phyloP scores from a whole-genome alignment of 108 stramenopile genomes.

The Thalassiosira profunda region DNA sequence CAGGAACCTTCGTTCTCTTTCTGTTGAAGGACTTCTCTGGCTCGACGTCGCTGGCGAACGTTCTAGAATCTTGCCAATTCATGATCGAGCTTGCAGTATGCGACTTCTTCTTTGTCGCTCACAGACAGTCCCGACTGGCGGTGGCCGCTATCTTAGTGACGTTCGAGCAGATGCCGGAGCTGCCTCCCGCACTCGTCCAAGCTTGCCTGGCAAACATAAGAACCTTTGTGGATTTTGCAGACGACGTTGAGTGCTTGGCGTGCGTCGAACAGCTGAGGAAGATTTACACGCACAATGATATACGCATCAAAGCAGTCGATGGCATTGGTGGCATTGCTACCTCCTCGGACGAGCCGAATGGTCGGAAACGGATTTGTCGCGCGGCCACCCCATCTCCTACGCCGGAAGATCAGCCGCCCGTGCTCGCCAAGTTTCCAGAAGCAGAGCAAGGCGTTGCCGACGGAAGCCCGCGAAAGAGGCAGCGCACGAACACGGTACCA shows the following conservation, averaged over 20 bases:
- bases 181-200: background rate
- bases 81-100: conserved; percentile 40
- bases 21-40: conserved; percentile 19
- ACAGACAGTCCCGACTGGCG: conserved; percentile 27
- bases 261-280: conserved; percentile 2
- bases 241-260: background rate
- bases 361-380: background rate
- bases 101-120: conserved; percentile 35
- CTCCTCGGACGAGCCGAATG: background rate
- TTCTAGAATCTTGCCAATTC: conserved; percentile 35
- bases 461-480: no score
- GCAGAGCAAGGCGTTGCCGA: no score
- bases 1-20: conserved; percentile 18
- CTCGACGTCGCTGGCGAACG: background rate
- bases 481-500: no score
- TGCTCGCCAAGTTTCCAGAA: no score
- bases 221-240: background rate
- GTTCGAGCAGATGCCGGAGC: conserved; percentile 10
- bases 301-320: conserved; percentile 7
- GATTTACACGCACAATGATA: conserved; percentile 5
- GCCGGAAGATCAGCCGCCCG: no score
- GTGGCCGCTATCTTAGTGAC: conserved; percentile 25
- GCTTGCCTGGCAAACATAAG: background rate
- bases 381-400: conserved; percentile 19
- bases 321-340: conserved; percentile 1